Evolutionary conservation across 192 early-diverging fungal genomes (phyloP).

Genomic region (Coemansia reversa): DNA sequence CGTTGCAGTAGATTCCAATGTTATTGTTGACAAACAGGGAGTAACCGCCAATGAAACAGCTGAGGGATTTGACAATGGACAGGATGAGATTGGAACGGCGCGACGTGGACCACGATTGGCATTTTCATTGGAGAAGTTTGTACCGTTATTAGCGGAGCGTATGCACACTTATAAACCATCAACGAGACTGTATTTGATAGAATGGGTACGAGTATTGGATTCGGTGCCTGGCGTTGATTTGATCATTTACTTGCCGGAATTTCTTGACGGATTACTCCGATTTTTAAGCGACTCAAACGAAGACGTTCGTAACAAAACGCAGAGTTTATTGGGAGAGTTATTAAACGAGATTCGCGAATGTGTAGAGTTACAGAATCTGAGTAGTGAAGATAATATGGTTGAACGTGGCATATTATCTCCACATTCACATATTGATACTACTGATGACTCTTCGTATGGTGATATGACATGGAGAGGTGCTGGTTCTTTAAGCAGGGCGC

Average conservation of each 20-base stretch:
- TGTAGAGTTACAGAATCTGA: conserved; percentile 35
- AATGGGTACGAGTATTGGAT: conserved; percentile 91
- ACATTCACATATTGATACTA: too few relatives aligned
- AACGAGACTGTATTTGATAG: conserved; percentile 88
- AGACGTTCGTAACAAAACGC: conserved; percentile 83
- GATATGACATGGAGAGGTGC: not conserved
- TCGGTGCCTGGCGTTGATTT: conserved; percentile 94
- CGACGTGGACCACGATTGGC: conserved; percentile 41
- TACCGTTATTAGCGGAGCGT: conserved; percentile 89
- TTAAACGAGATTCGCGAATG: conserved; percentile 78
- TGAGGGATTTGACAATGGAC: too few relatives aligned
- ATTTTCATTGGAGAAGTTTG: conserved; percentile 91
- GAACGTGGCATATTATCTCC: too few relatives aligned
- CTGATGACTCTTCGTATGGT: too few relatives aligned
- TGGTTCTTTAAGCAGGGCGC: conserved; percentile 1
- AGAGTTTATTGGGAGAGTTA: conserved; percentile 82
- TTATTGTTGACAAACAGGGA: too few relatives aligned
- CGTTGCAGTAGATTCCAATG: not conserved
- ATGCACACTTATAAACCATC: conserved; percentile 88
- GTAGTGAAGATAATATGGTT: not conserved
- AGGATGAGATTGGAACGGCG: not conserved
- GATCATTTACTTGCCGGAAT: conserved; percentile 87
- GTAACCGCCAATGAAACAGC: too few relatives aligned
- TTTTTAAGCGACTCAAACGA: conserved; percentile 88
- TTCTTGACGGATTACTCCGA: conserved; percentile 86